Percentiles rank a stretch among this genome's conserved stretches.
Evolutionary conservation across 495 filamentous ascomycete genomes (phyloP).

Genomic region (Immersiella caudata): DNA sequence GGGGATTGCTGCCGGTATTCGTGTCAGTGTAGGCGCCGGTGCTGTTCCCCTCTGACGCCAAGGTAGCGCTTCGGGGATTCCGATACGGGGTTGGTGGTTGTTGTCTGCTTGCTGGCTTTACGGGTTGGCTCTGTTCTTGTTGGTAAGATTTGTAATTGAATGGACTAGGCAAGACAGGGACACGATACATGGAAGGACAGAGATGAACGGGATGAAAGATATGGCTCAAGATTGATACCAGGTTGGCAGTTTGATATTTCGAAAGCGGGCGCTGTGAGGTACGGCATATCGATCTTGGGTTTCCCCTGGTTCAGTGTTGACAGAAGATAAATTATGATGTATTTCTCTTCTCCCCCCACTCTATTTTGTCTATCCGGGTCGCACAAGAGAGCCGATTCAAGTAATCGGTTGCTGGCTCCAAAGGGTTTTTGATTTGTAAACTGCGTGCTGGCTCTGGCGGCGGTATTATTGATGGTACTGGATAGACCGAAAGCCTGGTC

Average conservation of each 20-base stretch:
- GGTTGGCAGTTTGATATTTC: slow-evolving; percentile 8
- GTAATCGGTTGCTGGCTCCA: neutral
- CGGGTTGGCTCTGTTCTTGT: neutral
- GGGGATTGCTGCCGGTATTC: neutral
- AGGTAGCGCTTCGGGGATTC: neutral
- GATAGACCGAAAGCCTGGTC: neutral
- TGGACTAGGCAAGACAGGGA: neutral
- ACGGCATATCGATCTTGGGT: neutral
- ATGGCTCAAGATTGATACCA: slow-evolving; percentile 1
- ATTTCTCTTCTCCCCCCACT: neutral
- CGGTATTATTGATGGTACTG: neutral
- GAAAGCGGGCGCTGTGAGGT: neutral
- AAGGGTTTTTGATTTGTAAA: neutral
- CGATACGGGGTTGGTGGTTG: too few relatives aligned
- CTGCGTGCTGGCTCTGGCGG: neutral
- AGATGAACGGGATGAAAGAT: neutral
- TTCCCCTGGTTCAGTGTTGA: neutral
- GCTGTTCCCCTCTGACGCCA: neutral
- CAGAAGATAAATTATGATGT: neutral
- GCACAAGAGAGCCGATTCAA: neutral
- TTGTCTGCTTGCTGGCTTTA: neutral
- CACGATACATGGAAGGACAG: neutral
- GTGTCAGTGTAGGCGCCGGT: too few relatives aligned
- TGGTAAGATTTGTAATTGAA: neutral
- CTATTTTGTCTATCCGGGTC: neutral